These are phyloP conservation scores for Citrus sp. DNA, from an alignment of 345 rosid species.

Conservation along the genomic window DNA sequence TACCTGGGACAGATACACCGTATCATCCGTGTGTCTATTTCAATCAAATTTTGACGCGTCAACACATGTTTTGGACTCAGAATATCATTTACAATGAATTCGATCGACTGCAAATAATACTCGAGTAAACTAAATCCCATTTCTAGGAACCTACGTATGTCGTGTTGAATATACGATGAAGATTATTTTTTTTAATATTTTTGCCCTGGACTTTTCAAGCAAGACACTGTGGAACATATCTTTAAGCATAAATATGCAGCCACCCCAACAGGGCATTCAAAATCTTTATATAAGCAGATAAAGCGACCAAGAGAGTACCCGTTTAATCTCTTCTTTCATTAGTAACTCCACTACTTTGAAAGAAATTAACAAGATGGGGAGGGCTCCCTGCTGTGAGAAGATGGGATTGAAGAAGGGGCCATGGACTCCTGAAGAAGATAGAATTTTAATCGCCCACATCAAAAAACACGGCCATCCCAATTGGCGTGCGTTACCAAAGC, in stretches of 20 bases:
- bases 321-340: too few relatives aligned
- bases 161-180: background rate
- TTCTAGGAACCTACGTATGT: constrained; percentile 29
- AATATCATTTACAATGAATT: background rate
- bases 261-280: background rate
- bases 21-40: too few relatives aligned
- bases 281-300: background rate
- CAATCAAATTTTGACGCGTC: too few relatives aligned
- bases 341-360: background rate
- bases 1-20: too few relatives aligned
- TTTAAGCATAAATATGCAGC: constrained; percentile 16
- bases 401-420: constrained; percentile 78
- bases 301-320: too few relatives aligned
- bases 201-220: constrained; percentile 19
- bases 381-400: constrained; percentile 92
- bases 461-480: constrained; percentile 57
- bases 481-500: constrained; percentile 81
- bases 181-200: background rate
- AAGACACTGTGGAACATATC: too few relatives aligned
- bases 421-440: constrained; percentile 75
- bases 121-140: background rate
- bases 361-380: constrained; percentile 44
- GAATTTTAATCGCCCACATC: constrained; percentile 49
- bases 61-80: too few relatives aligned
- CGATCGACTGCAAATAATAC: background rate